A percentile compares a stretch with the other conserved stretches of the same genome.
These are phyloP conservation scores for Parasitella parasitica DNA, from an alignment of 371 early-diverging fungal genomes.

Conservation along the genomic window DNA sequence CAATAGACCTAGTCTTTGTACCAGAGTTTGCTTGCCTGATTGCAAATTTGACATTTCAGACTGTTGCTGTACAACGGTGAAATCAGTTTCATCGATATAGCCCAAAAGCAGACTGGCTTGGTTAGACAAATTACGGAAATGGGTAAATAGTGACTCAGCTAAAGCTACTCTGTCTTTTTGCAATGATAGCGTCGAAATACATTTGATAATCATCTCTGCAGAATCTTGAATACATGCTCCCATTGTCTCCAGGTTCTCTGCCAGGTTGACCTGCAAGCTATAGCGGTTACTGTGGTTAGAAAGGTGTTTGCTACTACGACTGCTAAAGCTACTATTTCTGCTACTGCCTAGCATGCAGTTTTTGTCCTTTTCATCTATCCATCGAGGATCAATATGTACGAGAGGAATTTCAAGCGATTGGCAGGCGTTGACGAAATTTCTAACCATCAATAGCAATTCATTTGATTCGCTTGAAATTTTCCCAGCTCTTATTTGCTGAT, in stretches of 20 bases:
- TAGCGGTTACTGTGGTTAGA: constrained; percentile 1
- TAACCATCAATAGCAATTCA: constrained; percentile 25
- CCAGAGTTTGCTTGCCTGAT: constrained; percentile 32
- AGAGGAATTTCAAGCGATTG: constrained; percentile 25
- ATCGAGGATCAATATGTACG: constrained; percentile 18
- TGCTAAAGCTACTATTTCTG: too few species aligned
- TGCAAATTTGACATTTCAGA: constrained; percentile 8
- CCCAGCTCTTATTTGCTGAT: constrained; percentile 45
- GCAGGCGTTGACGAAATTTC: constrained; percentile 32
- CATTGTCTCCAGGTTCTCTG: constrained; percentile 23
- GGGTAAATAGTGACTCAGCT: constrained; percentile 43
- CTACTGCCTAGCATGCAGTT: not conserved
- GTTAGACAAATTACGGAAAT: constrained; percentile 46
- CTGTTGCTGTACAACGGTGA: constrained; percentile 7
- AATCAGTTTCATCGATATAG: constrained; percentile 30
- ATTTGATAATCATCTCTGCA: constrained; percentile 28
- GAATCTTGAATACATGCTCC: constrained; percentile 28
- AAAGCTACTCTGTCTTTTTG: constrained; percentile 13
- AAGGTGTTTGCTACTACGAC: too few species aligned
- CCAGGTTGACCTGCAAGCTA: constrained; percentile 18
- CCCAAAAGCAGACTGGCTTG: constrained; percentile 34
- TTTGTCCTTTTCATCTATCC: not conserved
- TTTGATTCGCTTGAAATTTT: constrained; percentile 23
- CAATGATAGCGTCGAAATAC: constrained; percentile 3
- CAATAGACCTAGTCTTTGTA: constrained; percentile 62